phyloP scores from a whole-genome alignment of 257 asterid species.

The Ligustrum vulgare region DNA sequence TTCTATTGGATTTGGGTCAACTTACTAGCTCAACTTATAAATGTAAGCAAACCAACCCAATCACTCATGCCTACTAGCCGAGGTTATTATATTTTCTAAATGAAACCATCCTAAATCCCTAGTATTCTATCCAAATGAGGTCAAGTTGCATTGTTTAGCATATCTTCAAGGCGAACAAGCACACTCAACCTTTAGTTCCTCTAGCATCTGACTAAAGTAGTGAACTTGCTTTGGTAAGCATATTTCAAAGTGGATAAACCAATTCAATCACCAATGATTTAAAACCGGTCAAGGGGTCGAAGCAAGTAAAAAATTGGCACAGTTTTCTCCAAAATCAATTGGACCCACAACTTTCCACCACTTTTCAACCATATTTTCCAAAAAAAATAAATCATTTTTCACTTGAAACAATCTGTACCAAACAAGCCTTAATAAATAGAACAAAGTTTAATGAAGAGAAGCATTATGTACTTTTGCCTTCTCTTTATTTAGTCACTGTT shows the following conservation, averaged over 20 bases:
- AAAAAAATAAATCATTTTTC: not conserved
- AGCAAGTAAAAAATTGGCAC: not conserved
- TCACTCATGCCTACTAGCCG: not conserved
- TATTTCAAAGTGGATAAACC: not conserved
- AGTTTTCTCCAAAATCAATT: no score
- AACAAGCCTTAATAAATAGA: no score
- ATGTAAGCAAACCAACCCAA: not conserved
- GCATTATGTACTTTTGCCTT: not conserved
- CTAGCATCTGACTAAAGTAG: not conserved
- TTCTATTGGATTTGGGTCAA: not conserved
- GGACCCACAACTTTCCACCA: no score
- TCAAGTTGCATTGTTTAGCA: not conserved
- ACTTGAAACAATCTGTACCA: no score
- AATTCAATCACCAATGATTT: not conserved
- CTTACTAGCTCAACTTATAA: not conserved
- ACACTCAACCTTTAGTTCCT: not conserved
- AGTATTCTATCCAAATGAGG: not conserved
- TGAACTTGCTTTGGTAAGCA: not conserved
- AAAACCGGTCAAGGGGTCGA: not conserved
- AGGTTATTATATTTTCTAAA: not conserved
- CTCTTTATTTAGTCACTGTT: not conserved
- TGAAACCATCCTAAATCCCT: not conserved
- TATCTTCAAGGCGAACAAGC: not conserved
- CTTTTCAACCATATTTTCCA: no score
- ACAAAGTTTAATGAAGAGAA: not conserved